Base-by-base conservation (phyloP, 257 asterid species). In the Anisodus acutangulus region DNA sequence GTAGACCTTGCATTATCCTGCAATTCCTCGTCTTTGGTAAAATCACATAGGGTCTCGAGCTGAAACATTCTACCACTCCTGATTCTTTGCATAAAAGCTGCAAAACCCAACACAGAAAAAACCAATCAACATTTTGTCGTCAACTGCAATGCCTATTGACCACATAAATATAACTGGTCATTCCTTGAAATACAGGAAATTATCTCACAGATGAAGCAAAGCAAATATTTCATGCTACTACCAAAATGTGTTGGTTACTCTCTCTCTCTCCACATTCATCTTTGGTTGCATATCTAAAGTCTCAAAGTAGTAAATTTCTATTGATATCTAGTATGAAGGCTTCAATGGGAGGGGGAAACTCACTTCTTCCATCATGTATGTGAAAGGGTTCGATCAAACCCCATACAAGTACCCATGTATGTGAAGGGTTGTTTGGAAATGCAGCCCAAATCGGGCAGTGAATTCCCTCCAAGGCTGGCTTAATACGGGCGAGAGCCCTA, bases 1-100 rank as follows among this genome's bases (percentile, higher is more conserved):
- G 63, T 47, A 17, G 45, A 66, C 53, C 84, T 41, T 54, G 45
- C 1, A 45, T 80, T 67, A 26, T 94, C 90, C 66, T 82, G 80
- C 80, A 35, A 7, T 51, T 90, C 86, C n/a, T 88, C 94, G 1
- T 81, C 93, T 84, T 91, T 97, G 45, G 84, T 89, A 70, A 96
- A 92, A 88, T 90, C 92, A 88, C 98, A 93, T 51, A 92, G 90
- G 78, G 85, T 90, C 64, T 93, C 93, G 19, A 81, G 90, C 58
- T 90, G 91, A 85, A 88, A 85, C 35, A 90, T 80, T 90, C 99
- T 93, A 74, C 79, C 85, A 66, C 93, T 88, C 89, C 91, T 96
- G 76, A 96, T 94, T 90, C 91, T 93, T 63, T 91, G 92, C 95
- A 92, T 92, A 87, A 87, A 92, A 80, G 99, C 99, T 96, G 95